A percentile compares a stretch with the other conserved stretches of the same genome.
phyloP scores from a whole-genome alignment of 176 grass and related monocot species.

The Aegilops umbellulata region DNA sequence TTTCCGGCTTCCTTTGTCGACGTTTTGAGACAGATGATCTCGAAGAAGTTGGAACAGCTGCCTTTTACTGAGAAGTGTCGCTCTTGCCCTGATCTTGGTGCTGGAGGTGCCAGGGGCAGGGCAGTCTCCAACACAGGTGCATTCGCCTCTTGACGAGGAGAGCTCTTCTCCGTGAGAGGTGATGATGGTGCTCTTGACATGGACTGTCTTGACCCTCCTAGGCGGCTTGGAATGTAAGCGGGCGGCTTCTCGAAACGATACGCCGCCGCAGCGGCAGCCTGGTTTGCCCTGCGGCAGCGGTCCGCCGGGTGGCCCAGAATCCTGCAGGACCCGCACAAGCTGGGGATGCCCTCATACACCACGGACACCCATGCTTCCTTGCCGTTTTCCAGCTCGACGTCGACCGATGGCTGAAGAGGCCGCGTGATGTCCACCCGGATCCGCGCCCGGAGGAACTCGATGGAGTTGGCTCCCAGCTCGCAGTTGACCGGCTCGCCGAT shows the following conservation, averaged over 20 bases:
- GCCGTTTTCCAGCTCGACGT: not conserved
- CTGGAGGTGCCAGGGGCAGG: too few species aligned
- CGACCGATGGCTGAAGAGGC: not conserved
- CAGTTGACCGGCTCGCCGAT: not conserved
- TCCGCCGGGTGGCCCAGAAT: not conserved
- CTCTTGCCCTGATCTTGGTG: not conserved
- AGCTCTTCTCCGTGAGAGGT: not conserved
- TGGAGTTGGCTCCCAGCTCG: not conserved
- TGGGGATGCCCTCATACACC: not conserved
- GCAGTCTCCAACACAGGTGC: not conserved
- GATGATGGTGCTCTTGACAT: too few species aligned
- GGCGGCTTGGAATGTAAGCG: not conserved
- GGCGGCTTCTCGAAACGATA: not conserved
- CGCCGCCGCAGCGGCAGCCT: not conserved
- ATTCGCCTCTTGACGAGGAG: too few species aligned
- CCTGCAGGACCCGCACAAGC: not conserved
- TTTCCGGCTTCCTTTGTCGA: not conserved
- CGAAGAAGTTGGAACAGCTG: not conserved
- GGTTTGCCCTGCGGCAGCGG: not conserved
- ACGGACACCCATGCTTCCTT: not conserved
- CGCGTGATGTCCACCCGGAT: not conserved
- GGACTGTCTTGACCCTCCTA: not conserved
- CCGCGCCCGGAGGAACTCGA: not conserved
- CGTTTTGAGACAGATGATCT: not conserved
- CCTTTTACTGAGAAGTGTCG: not conserved